Conservation (phyloP, 345 rosid species). For the Rhizophora apiculata region DNA sequence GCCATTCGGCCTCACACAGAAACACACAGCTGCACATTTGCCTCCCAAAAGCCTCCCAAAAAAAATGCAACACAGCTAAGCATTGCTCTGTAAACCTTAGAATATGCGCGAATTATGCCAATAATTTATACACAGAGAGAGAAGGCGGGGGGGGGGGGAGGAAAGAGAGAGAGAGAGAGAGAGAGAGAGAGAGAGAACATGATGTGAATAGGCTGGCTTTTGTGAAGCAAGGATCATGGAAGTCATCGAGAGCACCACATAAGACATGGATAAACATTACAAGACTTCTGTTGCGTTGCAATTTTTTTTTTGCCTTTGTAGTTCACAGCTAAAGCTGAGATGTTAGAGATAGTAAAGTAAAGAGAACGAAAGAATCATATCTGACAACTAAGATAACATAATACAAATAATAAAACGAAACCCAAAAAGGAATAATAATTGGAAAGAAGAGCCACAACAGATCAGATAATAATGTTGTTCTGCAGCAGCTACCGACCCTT, state of each 20-base stretch:
- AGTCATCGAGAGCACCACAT: slow-evolving; percentile 19
- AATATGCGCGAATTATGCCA: too few species aligned
- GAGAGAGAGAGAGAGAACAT: background rate
- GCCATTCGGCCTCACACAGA: too few species aligned
- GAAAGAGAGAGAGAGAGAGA: background rate
- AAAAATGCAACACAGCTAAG: too few species aligned
- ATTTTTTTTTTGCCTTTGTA: background rate
- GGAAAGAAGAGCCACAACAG: slow-evolving; percentile 41
- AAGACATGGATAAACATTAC: slow-evolving; percentile 11
- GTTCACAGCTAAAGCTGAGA: slow-evolving; percentile 35
- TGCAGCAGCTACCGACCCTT: slow-evolving; percentile 38
- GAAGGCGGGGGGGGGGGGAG: too few species aligned
- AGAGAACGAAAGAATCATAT: slow-evolving; percentile 48
- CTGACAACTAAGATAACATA: slow-evolving; percentile 26
- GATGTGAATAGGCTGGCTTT: slow-evolving; percentile 8
- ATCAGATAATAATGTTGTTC: slow-evolving; percentile 48
- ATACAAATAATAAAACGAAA: slow-evolving; percentile 16
- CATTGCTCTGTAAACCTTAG: too few species aligned
- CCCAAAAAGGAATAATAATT: background rate
- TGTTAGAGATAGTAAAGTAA: slow-evolving; percentile 24
- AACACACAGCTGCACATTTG: too few species aligned
- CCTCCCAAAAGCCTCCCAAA: too few species aligned
- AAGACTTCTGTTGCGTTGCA: slow-evolving; percentile 14
- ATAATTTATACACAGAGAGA: background rate
- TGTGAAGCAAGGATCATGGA: slow-evolving; percentile 10